phyloP scores from a whole-genome alignment of 495 filamentous ascomycete species.

The Xylaria castorea region DNA sequence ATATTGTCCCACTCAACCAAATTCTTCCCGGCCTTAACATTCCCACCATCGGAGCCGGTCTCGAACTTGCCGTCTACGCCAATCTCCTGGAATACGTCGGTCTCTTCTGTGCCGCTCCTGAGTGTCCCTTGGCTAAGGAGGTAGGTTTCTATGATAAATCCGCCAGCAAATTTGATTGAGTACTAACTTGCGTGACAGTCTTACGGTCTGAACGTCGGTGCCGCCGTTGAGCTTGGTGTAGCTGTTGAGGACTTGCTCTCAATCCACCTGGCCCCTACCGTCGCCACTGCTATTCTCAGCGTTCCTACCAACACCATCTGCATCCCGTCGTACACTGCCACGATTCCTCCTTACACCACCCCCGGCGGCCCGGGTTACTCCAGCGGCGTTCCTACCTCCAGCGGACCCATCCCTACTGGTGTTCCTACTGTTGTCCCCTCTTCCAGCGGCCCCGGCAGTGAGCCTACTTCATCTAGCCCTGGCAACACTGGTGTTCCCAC shows the following conservation, averaged over 20 bases:
- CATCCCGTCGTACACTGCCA: slow-evolving; percentile 26
- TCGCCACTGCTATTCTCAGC: slow-evolving; percentile 47
- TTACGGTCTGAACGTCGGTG: slow-evolving; percentile 48
- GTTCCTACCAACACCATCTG: slow-evolving; percentile 46
- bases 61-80: slow-evolving; percentile 49
- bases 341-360: slow-evolving; percentile 33
- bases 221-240: slow-evolving; percentile 46
- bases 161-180: neutral
- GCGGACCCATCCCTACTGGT: slow-evolving; percentile 14
- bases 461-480: neutral
- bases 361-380: neutral
- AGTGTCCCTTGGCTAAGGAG: slow-evolving; percentile 42
- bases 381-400: slow-evolving; percentile 17
- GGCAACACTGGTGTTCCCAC: slow-evolving; percentile 21
- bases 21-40: slow-evolving; percentile 37
- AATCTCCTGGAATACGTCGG: slow-evolving; percentile 52
- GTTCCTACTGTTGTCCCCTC: slow-evolving; percentile 19
- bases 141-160: slow-evolving; percentile 12
- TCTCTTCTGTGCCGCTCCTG: slow-evolving; percentile 42
- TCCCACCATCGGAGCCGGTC: slow-evolving; percentile 46
- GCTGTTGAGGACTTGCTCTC: slow-evolving; percentile 45
- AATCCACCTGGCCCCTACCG: slow-evolving; percentile 44
- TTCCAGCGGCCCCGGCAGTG: slow-evolving; percentile 5
- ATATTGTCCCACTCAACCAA: slow-evolving; percentile 26
- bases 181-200: slow-evolving; percentile 9